phyloP scores from a whole-genome alignment of 1,284 basidiomycete species.

The Sphagnurus paluster region DNA sequence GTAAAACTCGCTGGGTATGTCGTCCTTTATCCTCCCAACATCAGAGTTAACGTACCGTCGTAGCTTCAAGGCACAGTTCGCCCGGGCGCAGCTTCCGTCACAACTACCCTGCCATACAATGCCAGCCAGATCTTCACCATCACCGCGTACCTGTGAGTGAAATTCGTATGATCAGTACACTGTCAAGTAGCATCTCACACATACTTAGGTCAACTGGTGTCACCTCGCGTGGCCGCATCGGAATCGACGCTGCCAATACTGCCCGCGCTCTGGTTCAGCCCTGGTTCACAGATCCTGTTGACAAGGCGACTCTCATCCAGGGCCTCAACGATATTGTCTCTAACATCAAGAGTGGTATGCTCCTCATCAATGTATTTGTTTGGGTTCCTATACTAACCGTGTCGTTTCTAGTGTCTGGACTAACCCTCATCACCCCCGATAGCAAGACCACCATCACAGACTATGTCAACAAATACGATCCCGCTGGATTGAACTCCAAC shows the following conservation, averaged over 20 bases:
- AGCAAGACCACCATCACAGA: conserved; percentile 49
- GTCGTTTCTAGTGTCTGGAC: conserved; percentile 37
- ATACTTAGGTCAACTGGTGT: conserved; percentile 47
- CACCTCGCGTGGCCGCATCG: conserved; percentile 62
- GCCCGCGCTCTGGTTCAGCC: conserved; percentile 49
- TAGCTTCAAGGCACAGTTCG: conserved; percentile 64
- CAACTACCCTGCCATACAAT: conserved; percentile 53
- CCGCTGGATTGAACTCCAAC: conserved; percentile 51
- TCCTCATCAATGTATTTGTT: background rate
- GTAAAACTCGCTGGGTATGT: conserved; percentile 45
- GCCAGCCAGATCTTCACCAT: conserved; percentile 59
- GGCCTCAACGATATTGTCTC: conserved; percentile 50
- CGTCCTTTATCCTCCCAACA: background rate
- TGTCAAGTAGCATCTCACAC: conserved; percentile 5
- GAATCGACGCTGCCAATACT: conserved; percentile 52
- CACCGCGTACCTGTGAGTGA: conserved; percentile 54
- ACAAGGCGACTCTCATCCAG: conserved; percentile 48
- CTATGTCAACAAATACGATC: conserved; percentile 53
- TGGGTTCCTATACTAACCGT: conserved; percentile 2
- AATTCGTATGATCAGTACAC: background rate
- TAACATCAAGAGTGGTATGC: conserved; percentile 39
- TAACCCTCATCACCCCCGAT: conserved; percentile 60
- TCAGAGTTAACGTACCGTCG: background rate
- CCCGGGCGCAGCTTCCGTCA: conserved; percentile 57
- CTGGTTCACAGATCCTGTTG: conserved; percentile 57